These are phyloP conservation scores for Dendryphion nanum DNA, from an alignment of 2,329 filamentous ascomycete species.

Conservation along the genomic window DNA sequence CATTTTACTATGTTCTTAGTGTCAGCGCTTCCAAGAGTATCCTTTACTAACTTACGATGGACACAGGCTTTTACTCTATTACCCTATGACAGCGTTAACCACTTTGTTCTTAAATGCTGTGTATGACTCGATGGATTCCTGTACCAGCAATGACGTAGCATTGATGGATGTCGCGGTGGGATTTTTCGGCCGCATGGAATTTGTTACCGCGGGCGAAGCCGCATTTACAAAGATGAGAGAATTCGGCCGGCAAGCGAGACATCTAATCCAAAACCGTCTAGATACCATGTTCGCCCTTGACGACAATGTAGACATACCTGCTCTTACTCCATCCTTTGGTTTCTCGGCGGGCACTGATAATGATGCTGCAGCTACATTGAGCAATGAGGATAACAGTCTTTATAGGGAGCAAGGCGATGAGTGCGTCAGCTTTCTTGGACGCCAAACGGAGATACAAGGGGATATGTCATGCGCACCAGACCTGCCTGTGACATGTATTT, in stretches of 20 bases:
- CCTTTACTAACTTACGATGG: neutral
- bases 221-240: constrained; percentile 1
- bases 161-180: neutral
- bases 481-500: too few species aligned
- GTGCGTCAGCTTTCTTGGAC: too few species aligned
- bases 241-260: neutral
- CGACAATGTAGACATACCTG: neutral
- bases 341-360: too few species aligned
- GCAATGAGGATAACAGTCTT: too few species aligned
- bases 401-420: too few species aligned
- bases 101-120: neutral
- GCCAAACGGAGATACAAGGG: too few species aligned
- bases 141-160: neutral
- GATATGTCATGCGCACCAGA: too few species aligned
- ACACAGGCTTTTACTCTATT: neutral
- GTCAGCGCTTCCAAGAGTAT: neutral
- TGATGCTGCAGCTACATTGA: too few species aligned
- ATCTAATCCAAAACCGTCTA: neutral
- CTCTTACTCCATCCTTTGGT: neutral
- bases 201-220: neutral
- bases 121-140: constrained; percentile 1
- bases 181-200: neutral
- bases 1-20: neutral
- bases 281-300: neutral
- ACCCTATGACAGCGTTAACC: neutral